A percentile compares a stretch with the other conserved stretches of the same genome.
These are phyloP conservation scores for Kwoniella europaea DNA, from an alignment of 768 basidiomycete species.

Conservation along the genomic window DNA sequence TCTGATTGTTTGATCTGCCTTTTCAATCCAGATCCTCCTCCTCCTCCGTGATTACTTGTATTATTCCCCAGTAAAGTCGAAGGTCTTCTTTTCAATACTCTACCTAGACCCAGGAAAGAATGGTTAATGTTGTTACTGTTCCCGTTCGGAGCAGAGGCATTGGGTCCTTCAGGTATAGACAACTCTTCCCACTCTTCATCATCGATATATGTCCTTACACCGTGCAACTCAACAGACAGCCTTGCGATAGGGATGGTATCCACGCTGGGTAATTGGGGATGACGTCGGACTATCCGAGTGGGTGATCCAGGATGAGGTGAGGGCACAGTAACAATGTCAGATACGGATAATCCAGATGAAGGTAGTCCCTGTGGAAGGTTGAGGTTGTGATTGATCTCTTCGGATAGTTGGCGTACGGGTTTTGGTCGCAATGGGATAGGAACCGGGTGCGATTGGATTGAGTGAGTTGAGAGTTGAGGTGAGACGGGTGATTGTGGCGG, in stretches of 20 bases:
- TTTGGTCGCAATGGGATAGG: conserved; percentile 17
- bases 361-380: conserved; percentile 39
- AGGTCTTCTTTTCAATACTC: conserved; percentile 26
- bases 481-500: conserved; percentile 2
- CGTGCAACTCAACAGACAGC: conserved; percentile 44
- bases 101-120: conserved; percentile 33
- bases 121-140: background rate
- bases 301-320: conserved; percentile 33
- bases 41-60: background rate
- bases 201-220: conserved; percentile 39
- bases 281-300: conserved; percentile 37
- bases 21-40: conserved; percentile 20
- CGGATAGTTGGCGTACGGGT: conserved; percentile 12
- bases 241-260: conserved; percentile 34
- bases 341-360: conserved; percentile 43
- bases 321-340: conserved; percentile 41
- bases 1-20: conserved; percentile 27
- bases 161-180: conserved; percentile 12
- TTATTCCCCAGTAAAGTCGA: conserved; percentile 15
- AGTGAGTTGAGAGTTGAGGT: conserved; percentile 5
- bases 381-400: conserved; percentile 6
- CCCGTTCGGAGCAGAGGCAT: conserved; percentile 31
- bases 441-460: background rate
- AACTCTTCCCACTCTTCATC: conserved; percentile 54
- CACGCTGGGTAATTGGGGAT: conserved; percentile 26